Evolutionary conservation across 768 basidiomycete species (phyloP), one percentile per base, ranked within the genome.

Genomic region (Tubosaeta sp.): DNA sequence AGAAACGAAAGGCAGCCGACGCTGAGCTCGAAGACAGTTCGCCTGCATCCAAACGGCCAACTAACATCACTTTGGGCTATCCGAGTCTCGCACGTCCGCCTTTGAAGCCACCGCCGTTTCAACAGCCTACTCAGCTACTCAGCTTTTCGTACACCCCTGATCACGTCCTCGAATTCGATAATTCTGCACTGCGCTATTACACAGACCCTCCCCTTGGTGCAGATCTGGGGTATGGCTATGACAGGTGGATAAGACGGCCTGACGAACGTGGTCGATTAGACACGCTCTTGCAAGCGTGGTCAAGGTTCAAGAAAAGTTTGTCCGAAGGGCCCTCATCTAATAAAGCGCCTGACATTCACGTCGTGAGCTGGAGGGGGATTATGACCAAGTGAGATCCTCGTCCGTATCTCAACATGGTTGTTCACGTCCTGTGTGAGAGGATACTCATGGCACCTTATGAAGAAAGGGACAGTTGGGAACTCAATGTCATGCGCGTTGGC

Each of bases 371-470:
- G 90, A 75, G 90, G 60, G 90, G 90, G 11, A 77, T 91, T 46
- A 81, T 91, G 76, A 92, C 91, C 53, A 91, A 84, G 87, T 90
- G 66, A 72, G 77, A 64, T 38, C 13, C 55, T 55, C 46, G 27
- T 40, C 36, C 40, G 3, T 13, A 16, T 44, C 16, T 31, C 36
- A 38, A 41, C 43, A 13, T 41, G 25, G 9, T 35, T 49, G 16
- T 59, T 56, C 30, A 46, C 19, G 12, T 21, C 59, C 56, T 50
- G 69, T 65, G 76, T 75, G 76, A 47, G 69, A 91, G 89, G 66
- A 84, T 94, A 59, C 68, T 94, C 67, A 84, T 80, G 46, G 82
- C 88, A 4, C 86, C 90, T 14, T 92, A 92, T 64, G 91, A 94
- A 71, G 82, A 84, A 18, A 73, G 82, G 38, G 91, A 94, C 22